Conservation (phyloP, 2,329 filamentous ascomycete species). For the Sporothrix sp. region DNA sequence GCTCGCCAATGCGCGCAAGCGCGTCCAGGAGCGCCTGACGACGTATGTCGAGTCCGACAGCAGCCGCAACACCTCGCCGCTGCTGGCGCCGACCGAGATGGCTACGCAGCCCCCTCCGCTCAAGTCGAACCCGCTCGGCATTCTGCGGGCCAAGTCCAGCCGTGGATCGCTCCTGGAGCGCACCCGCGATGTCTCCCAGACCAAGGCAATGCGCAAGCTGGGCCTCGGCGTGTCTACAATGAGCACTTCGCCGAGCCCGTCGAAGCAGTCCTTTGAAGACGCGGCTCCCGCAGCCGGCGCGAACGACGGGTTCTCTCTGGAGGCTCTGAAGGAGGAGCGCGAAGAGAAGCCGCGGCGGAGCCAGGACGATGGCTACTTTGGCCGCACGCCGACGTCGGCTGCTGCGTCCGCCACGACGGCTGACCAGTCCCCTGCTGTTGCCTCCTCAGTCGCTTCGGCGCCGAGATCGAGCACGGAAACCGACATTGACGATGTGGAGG, state of each 20-base stretch:
- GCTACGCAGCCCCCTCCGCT: conserved; percentile 25
- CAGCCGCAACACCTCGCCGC: conserved; percentile 35
- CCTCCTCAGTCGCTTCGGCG: background rate
- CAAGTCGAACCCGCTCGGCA: conserved; percentile 50
- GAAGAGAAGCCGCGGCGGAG: conserved; percentile 17
- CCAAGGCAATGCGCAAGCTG: conserved; percentile 53
- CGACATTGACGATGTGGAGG: conserved; percentile 11
- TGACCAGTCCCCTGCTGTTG: background rate
- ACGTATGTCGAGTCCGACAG: conserved; percentile 57
- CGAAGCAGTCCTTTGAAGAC: conserved; percentile 30
- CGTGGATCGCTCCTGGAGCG: conserved; percentile 51
- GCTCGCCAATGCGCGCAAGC: conserved; percentile 58
- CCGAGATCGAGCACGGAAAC: conserved; percentile 11
- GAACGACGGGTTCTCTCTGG: background rate
- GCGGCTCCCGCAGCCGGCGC: background rate
- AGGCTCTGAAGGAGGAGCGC: conserved; percentile 7
- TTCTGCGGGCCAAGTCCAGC: conserved; percentile 58
- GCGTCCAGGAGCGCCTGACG: conserved; percentile 64
- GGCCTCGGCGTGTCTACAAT: conserved; percentile 40
- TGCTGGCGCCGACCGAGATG: conserved; percentile 27
- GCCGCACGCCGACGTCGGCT: background rate
- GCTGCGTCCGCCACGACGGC: background rate
- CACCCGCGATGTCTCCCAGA: conserved; percentile 29
- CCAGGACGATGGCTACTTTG: background rate
- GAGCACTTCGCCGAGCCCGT: conserved; percentile 31